Base-by-base conservation (phyloP, 148 eudicot genomes). In the Fagopyrum homotropicum region DNA sequence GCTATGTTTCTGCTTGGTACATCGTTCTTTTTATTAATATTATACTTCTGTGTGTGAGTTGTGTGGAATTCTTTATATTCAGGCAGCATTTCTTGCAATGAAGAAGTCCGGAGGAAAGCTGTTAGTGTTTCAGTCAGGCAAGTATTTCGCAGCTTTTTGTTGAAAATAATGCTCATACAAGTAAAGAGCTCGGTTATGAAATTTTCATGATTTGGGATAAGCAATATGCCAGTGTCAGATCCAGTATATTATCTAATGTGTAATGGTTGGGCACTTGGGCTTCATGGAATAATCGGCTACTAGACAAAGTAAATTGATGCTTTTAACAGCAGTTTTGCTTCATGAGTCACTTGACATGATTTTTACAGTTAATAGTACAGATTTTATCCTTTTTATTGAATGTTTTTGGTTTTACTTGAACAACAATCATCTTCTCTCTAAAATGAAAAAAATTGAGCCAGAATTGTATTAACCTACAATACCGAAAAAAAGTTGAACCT, bases 71-170 rank as follows among this genome's bases (percentile, higher is more conserved):
- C n/a, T 72, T 30, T 75, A 80, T 72, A 75, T 76, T 76, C 82
- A 91, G 97, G 98, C 95, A 80, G 97, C 93, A 75, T 93, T 84
- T 87, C 82, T 93, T 89, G 98, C 98, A 49, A 88, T 93, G 95
- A 89, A 93, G 86, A 86, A 81, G 73, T 88, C 91, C 51, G 98
- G 98, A 74, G 98, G 98, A 75, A 93, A 91, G 83, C 95, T 93
- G 61, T 81, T 91, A 73, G 98, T 92, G 72, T 94, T 94, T 79
- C 98, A 91, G 72, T 89, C 98, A 79, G 97, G 98, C 75, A 87
- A 85, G 85, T 60, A 26, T 10, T 60, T 30, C 40, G 4, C 30
- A 3, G 40, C 66, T 26, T 60, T 56, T 71, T 43, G 54, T 9
- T 7, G n/a, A 40, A 51, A 63, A 63, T 63, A 63, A 63, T 63